Evolutionary conservation across 352 stramenopile genomes (phyloP).

Genomic region (Phytophthora boehmeriae): DNA sequence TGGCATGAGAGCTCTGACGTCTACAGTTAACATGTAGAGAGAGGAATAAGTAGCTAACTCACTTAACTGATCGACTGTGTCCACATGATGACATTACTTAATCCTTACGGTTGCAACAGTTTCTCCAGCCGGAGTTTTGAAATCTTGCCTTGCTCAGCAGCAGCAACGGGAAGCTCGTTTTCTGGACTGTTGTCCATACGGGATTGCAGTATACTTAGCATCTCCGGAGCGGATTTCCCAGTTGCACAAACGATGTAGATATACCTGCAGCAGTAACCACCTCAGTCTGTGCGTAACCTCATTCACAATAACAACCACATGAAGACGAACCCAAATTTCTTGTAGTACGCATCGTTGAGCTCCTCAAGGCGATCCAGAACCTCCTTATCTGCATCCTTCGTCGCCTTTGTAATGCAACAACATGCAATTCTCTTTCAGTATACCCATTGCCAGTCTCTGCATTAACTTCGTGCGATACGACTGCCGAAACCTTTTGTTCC

Average conservation of each 20-base stretch:
- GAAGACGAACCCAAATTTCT: constrained; percentile 63
- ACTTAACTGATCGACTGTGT: too few relatives aligned
- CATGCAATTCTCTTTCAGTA: not conserved
- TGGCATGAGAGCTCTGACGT: too few relatives aligned
- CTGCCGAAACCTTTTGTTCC: constrained; percentile 57
- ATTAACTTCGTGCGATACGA: not conserved
- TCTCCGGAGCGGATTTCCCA: constrained; percentile 76
- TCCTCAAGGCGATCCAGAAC: constrained; percentile 65
- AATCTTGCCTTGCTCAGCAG: constrained; percentile 80
- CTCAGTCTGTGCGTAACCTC: not conserved
- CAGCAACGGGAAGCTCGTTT: constrained; percentile 62
- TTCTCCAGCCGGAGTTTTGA: constrained; percentile 74
- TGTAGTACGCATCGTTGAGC: constrained; percentile 72
- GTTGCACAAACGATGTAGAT: constrained; percentile 87
- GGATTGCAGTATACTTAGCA: constrained; percentile 72
- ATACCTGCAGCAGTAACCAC: constrained; percentile 38
- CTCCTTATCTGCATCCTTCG: constrained; percentile 51
- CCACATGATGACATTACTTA: constrained; percentile 6
- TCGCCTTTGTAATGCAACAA: constrained; percentile 36
- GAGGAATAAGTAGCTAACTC: too few relatives aligned
- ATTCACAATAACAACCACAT: not conserved
- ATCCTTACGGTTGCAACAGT: constrained; percentile 64
- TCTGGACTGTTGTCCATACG: constrained; percentile 50
- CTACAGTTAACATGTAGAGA: not conserved
- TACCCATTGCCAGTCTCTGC: not conserved